Base-by-base conservation (phyloP, 176 grass and related monocot species). In the Oryza nivara region DNA sequence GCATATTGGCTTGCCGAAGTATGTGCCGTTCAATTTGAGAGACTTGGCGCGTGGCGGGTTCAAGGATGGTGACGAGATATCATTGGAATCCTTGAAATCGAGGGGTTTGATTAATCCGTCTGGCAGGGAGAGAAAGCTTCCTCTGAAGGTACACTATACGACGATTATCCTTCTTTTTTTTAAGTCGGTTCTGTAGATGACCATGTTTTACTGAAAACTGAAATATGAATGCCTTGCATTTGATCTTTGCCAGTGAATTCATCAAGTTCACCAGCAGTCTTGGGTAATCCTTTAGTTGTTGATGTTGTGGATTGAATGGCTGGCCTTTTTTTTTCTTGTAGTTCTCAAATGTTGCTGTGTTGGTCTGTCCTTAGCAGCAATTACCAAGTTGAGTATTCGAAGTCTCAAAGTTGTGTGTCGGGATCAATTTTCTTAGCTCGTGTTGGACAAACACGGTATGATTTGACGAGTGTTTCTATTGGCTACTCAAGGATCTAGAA, bases 11-110 rank as follows among this genome's bases (percentile, higher is more conserved):
- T 77, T 99, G 81, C 93, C 91, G 36, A 99, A 99, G 83, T 96
- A 90, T 72, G 91, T 99, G 15, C 70, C 96, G 43, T 91, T 99
- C 75, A 99, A 99, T 76, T 81, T 99, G 64, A 94, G 88, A 88
- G 96, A 96, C 74, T 91, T 96, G 68, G 83, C 73, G 25, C 86
- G 78, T 73, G 93, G 78, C 32, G 93, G 86, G 69, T 99, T 99
- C 85, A 86, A 89, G 75, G 93, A 99, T 60, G 96, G 96, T 64
- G 96, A 99, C 67, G 96, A 96, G 76, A 75, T 99, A 60, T 99
- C 91, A 12, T 68, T 96, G 56, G 96, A 99, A 61, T 89, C 93
- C 15, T 84, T 96, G 71, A 96, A 94, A 86, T 83, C 89, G 20
- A 85, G 65, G 68, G 91, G 93, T 75, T 80, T 99, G 86, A 94